A percentile compares a stretch with the other conserved stretches of the same genome.
phyloP scores from a whole-genome alignment of 352 stramenopile species.

The Pythium periplocum region DNA sequence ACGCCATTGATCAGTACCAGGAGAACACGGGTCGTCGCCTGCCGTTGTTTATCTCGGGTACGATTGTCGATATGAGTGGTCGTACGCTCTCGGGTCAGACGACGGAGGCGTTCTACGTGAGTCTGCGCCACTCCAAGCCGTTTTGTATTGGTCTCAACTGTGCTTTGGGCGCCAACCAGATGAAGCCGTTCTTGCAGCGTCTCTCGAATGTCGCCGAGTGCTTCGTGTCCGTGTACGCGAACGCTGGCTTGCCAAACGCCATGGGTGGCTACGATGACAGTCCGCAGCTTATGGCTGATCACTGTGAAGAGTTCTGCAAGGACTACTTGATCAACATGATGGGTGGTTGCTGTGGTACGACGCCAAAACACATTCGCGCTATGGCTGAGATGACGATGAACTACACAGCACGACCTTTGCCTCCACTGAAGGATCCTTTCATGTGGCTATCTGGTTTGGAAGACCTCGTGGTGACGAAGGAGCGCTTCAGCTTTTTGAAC shows the following conservation, averaged over 20 bases:
- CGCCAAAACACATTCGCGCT: conserved; percentile 91
- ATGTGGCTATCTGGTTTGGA: conserved; percentile 97
- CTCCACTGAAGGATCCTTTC: conserved; percentile 81
- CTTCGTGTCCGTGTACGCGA: conserved; percentile 96
- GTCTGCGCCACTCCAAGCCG: conserved; percentile 92
- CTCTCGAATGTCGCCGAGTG: conserved; percentile 90
- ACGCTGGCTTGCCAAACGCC: conserved; percentile 95
- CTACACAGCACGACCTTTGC: conserved; percentile 81
- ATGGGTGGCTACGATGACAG: conserved; percentile 97
- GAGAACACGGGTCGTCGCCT: conserved; percentile 88
- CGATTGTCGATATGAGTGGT: conserved; percentile 95
- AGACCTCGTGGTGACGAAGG: conserved; percentile 91
- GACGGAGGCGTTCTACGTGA: conserved; percentile 96
- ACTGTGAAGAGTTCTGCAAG: conserved; percentile 94
- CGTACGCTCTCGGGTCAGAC: conserved; percentile 96
- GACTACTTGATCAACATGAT: conserved; percentile 96
- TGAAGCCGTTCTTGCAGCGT: conserved; percentile 95
- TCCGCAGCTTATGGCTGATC: conserved; percentile 89
- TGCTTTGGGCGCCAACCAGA: conserved; percentile 93
- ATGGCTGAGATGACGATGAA: conserved; percentile 77
- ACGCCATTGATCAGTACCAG: conserved; percentile 91
- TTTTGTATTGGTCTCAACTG: conserved; percentile 98
- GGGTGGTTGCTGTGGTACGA: conserved; percentile 95
- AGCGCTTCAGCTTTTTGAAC: conserved; percentile 95
- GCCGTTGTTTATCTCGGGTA: conserved; percentile 96